Evolutionary conservation across 2,329 filamentous ascomycete species (phyloP).

Genomic region (Aureobasidium mangrovei): DNA sequence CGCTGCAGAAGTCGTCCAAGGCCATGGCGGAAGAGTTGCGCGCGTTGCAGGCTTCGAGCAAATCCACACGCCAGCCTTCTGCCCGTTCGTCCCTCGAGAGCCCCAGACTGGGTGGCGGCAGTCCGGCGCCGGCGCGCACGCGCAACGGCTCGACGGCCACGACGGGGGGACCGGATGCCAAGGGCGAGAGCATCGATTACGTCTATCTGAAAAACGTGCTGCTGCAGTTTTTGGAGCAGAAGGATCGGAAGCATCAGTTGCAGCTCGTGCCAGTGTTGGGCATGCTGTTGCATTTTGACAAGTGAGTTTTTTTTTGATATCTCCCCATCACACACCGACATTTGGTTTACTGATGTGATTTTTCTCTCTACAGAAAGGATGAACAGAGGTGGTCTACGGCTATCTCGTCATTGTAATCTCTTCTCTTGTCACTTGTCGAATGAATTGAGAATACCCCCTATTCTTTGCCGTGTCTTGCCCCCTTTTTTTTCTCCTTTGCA

Average conservation of each 20-base stretch:
- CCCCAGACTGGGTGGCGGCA: slow-evolving; percentile 32
- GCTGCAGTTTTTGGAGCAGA: slow-evolving; percentile 72
- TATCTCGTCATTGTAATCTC: slow-evolving; percentile 44
- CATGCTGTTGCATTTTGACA: slow-evolving; percentile 68
- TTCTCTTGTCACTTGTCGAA: too few species aligned
- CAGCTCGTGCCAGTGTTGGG: slow-evolving; percentile 71
- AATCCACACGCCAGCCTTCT: slow-evolving; percentile 35
- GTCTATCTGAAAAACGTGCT: slow-evolving; percentile 74
- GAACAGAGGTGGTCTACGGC: slow-evolving; percentile 82
- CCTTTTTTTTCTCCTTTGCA: too few species aligned
- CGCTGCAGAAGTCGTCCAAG: slow-evolving; percentile 61
- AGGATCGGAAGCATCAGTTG: slow-evolving; percentile 64
- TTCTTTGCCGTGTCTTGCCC: too few species aligned
- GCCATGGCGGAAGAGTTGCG: slow-evolving; percentile 52
- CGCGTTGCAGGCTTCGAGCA: slow-evolving; percentile 32
- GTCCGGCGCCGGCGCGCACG: slow-evolving; percentile 36
- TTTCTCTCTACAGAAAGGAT: slow-evolving; percentile 48
- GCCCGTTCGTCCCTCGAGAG: slow-evolving; percentile 53
- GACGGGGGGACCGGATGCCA: slow-evolving; percentile 15
- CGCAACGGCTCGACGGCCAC: slow-evolving; percentile 18
- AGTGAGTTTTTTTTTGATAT: slow-evolving; percentile 41
- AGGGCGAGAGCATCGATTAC: slow-evolving; percentile 36
- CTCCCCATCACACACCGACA: not conserved
- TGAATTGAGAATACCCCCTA: too few species aligned
- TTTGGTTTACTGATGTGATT: not conserved